Evolutionary conservation across 106 monocot genomes (phyloP).

Genomic region (Platanthera zijinensis): DNA sequence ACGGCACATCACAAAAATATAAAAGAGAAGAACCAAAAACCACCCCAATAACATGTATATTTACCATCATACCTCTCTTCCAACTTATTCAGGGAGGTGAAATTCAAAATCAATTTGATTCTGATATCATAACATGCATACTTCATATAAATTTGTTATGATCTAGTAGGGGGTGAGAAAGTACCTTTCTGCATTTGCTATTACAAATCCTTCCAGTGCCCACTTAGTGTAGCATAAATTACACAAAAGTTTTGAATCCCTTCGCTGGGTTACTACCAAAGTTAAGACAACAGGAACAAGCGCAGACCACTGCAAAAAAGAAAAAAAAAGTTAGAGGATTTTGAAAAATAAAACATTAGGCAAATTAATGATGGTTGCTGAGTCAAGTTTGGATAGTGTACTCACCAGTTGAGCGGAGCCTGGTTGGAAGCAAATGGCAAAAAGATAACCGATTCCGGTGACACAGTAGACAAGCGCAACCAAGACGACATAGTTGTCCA

Average conservation of each 20-base stretch:
- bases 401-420: conserved; percentile 80
- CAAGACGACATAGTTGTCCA: conserved; percentile 58
- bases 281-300: conserved; percentile 92
- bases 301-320: conserved; percentile 81
- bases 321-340: background rate
- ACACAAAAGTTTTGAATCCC: conserved; percentile 27
- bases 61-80: too few species aligned
- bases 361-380: background rate
- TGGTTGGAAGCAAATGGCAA: conserved; percentile 78
- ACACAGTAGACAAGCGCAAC: conserved; percentile 82
- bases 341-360: background rate
- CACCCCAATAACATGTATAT: too few species aligned
- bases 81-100: too few species aligned
- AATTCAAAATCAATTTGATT: background rate
- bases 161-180: background rate
- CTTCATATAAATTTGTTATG: too few species aligned
- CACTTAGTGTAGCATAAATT: conserved; percentile 91
- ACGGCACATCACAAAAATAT: too few species aligned
- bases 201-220: conserved; percentile 89
- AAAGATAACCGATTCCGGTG: conserved; percentile 80
- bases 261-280: conserved; percentile 72
- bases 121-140: background rate
- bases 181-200: conserved; percentile 79
- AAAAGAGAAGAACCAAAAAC: too few species aligned
- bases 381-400: background rate